A percentile compares a stretch with the other conserved stretches of the same genome.
These are phyloP conservation scores for Candida sakaeoensis DNA, from an alignment of 805 yeast species.

Conservation along the genomic window DNA sequence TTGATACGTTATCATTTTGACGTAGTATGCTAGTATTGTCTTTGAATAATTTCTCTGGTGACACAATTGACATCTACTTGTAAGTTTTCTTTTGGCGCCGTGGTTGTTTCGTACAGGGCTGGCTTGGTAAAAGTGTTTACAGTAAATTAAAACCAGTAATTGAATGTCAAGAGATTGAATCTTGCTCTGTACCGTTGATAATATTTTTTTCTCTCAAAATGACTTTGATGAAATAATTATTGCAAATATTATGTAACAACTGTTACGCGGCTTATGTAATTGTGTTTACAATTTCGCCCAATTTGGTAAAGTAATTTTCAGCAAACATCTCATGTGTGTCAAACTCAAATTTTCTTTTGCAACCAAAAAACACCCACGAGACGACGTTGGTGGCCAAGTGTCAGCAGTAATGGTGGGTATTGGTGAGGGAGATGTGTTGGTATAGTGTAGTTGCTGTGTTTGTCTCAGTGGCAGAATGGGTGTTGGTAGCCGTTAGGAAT, in stretches of 20 bases:
- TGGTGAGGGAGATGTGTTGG: too few relatives aligned
- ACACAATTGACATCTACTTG: slow-evolving; percentile 2
- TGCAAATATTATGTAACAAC: slow-evolving; percentile 3
- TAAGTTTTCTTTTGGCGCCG: too few relatives aligned
- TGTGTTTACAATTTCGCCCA: neutral
- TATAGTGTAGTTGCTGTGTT: too few relatives aligned
- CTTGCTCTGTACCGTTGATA: too few relatives aligned
- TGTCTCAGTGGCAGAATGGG: too few relatives aligned
- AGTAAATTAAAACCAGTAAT: too few relatives aligned
- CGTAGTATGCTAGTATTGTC: neutral
- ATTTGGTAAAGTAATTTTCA: slow-evolving; percentile 3
- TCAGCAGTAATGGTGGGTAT: too few relatives aligned
- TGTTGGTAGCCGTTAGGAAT: too few relatives aligned
- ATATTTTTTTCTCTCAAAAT: slow-evolving; percentile 2
- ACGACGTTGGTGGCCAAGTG: too few relatives aligned
- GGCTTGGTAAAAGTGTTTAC: too few relatives aligned
- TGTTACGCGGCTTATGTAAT: neutral
- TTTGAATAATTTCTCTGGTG: slow-evolving; percentile 4
- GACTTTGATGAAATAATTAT: neutral
- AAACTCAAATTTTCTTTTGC: slow-evolving; percentile 5
- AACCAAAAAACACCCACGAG: neutral
- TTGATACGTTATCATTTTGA: slow-evolving; percentile 2
- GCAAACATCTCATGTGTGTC: neutral
- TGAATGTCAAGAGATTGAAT: neutral
- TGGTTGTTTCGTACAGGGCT: too few relatives aligned